Percentiles rank a stretch among this genome's conserved stretches.
Evolutionary conservation across 306 rosid species (phyloP).

Genomic region (Pterocarpus santalinus): DNA sequence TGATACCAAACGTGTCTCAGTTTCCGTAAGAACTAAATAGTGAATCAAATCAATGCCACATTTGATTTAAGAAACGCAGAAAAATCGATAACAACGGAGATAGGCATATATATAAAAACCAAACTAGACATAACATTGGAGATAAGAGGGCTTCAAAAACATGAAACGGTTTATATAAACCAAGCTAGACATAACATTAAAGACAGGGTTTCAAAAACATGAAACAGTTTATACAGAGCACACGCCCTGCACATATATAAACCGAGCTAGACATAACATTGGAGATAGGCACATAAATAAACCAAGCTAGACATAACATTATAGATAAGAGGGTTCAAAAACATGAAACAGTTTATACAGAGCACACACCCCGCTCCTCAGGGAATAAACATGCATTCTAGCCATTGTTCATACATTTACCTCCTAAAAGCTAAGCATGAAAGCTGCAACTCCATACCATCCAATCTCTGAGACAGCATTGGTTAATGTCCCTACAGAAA

Average conservation of each 20-base stretch:
- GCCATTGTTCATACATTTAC: conserved; percentile 33
- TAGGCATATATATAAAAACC: not conserved
- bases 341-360: conserved; percentile 24
- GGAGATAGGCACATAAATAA: not conserved
- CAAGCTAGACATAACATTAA: conserved; percentile 4
- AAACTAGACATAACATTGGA: not conserved
- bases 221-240: conserved; percentile 22
- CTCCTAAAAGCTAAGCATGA: conserved; percentile 29
- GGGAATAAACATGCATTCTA: conserved; percentile 15
- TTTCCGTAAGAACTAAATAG: not conserved
- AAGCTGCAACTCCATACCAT: conserved; percentile 38
- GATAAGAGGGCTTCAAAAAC: too few relatives aligned
- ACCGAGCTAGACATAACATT: not conserved
- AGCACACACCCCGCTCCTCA: not conserved
- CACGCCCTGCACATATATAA: not conserved
- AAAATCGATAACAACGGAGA: not conserved
- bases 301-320: conserved; percentile 2
- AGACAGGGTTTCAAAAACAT: conserved; percentile 4
- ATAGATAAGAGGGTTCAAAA: not conserved
- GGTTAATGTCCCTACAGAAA: conserved; percentile 56
- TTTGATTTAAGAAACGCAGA: not conserved
- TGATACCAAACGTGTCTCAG: not conserved
- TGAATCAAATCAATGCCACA: not conserved
- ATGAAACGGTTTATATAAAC: not conserved
- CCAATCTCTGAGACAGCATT: conserved; percentile 12